Evolutionary conservation across 441 rosid species (phyloP).

Genomic region (Corymbia calophylla): DNA sequence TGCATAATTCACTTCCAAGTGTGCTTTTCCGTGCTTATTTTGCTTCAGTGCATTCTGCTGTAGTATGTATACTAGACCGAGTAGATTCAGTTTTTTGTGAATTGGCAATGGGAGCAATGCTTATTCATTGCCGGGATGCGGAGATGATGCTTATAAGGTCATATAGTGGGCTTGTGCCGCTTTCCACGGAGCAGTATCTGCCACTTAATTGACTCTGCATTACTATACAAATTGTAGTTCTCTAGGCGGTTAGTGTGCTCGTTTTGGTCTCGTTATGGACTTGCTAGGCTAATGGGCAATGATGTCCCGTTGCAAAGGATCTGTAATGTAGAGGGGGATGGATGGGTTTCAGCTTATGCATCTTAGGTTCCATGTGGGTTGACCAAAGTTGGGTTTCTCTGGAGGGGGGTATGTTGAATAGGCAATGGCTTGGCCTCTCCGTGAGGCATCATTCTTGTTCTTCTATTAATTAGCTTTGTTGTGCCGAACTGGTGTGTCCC

Average conservation of each 20-base stretch:
- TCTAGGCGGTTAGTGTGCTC: background rate
- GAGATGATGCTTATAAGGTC: background rate
- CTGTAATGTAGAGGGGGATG: background rate
- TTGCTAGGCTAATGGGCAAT: background rate
- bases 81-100: background rate
- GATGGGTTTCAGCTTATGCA: background rate
- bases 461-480: background rate
- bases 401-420: background rate
- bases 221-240: background rate
- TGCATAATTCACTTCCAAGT: background rate
- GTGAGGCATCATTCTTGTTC: background rate
- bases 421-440: background rate
- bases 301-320: background rate
- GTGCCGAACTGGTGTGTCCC: background rate
- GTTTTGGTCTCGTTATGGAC: background rate
- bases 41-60: background rate
- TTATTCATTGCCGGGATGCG: background rate
- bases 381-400: background rate
- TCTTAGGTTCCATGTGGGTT: background rate
- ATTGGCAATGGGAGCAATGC: background rate
- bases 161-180: rapidly evolving
- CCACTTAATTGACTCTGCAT: background rate
- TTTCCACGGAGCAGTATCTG: background rate
- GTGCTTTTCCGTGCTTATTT: background rate
- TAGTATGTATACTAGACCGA: background rate